Conservation (phyloP, 208 protist species). For the Acanthamoeba rhysodes region DNA sequence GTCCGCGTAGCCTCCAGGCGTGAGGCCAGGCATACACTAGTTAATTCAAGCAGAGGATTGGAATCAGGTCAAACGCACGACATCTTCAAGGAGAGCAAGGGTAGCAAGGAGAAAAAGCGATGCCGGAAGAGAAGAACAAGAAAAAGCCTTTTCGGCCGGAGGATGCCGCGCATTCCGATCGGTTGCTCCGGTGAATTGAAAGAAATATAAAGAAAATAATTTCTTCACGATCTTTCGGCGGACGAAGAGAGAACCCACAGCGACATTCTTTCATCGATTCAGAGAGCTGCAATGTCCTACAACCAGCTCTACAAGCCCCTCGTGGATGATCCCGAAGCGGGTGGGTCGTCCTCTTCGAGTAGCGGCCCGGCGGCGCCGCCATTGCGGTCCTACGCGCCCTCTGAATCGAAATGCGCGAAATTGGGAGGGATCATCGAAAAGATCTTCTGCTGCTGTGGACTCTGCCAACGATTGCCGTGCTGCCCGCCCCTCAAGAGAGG, state of each 20-base stretch:
- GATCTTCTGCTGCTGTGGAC: conserved; percentile 37
- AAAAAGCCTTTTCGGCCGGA: no score
- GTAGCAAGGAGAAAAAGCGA: no score
- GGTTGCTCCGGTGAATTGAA: no score
- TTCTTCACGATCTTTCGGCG: not conserved
- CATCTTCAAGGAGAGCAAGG: no score
- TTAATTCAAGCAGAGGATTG: no score
- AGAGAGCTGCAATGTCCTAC: not conserved
- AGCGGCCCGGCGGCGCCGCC: not conserved
- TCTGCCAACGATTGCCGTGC: conserved; percentile 3
- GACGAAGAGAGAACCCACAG: not conserved
- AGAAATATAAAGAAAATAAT: not conserved
- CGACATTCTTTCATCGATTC: not conserved
- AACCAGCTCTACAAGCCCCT: conserved; percentile 60
- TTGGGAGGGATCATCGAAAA: not conserved
- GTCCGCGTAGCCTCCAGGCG: no score
- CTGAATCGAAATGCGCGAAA: conserved; percentile 20
- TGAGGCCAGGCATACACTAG: no score
- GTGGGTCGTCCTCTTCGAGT: not conserved
- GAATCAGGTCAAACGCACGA: no score
- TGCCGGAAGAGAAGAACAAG: no score
- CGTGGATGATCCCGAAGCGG: conserved; percentile 13
- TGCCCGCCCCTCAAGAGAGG: not conserved
- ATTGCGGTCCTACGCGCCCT: not conserved
- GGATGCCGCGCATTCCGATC: no score